Base-by-base conservation (phyloP, 257 asterid genomes). In the Solanum piurae region DNA sequence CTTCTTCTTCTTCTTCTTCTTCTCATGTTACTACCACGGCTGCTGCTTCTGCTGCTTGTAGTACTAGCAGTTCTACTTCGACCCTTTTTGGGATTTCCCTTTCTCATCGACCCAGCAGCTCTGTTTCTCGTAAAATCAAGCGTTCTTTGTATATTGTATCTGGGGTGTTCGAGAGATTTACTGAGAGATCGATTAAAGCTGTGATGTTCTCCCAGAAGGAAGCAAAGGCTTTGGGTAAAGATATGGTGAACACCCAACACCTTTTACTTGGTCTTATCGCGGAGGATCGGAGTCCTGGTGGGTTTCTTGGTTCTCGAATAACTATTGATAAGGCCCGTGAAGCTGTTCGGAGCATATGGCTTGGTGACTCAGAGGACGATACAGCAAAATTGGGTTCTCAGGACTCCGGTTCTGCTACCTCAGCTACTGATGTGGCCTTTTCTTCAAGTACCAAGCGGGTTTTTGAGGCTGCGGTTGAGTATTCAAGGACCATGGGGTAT, bases 391-490 rank as follows among this genome's bases (percentile, higher is more conserved):
- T 7, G 58, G 87, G 14, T 31, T 90, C 88, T 42, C 92, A 60
- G 52, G 86, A 60, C 34, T 83, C 82, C 85, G 91, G 73, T 79
- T 88, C 97, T 31, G 94, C 87, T 68, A 77, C 91, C 12, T 94
- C 97, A 14, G 98, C 99, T 16, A 93, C 98, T 66, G 98, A 95
- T 88, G 93, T 97, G 89, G 94, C 98, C 18, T 97, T 97, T 88
- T 94, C 98, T 0, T 29, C 91, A 0, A 89, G 93, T 91, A 91
- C 98, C 5, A 97, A 97, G 88, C 92, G 94, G 13, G 98, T 96
- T 38, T 95, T 97, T 86, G 99, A 97, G 93, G 99, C 99, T n/a
- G 99, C 99, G 0, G 98, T 94, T 16, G 99, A 95, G 94, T 97
- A 95, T 91, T 97, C 99, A 11, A 94, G 86, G 94, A 92, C 95